phyloP scores from a whole-genome alignment of 2,329 filamentous ascomycete genomes.

The Colletotrichum tofieldiae region DNA sequence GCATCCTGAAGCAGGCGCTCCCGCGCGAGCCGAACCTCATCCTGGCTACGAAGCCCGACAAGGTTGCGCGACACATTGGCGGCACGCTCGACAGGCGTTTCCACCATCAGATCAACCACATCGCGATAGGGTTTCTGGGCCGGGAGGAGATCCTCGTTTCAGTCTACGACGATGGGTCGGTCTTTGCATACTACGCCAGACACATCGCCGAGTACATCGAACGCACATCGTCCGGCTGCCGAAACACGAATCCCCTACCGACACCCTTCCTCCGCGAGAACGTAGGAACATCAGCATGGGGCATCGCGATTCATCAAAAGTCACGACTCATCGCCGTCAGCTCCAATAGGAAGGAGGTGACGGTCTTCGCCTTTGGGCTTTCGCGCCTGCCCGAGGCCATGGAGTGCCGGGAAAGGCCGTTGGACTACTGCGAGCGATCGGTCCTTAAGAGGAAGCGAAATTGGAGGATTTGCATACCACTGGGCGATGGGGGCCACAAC shows the following conservation, averaged over 20 bases:
- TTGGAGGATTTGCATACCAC: constrained; percentile 66
- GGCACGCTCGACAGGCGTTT: constrained; percentile 68
- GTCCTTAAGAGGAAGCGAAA: constrained; percentile 61
- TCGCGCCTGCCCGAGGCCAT: constrained; percentile 42
- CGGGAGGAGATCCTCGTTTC: constrained; percentile 78
- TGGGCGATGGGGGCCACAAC: constrained; percentile 60
- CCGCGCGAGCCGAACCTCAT: constrained; percentile 65
- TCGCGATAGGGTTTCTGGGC: constrained; percentile 79
- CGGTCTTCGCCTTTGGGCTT: constrained; percentile 67
- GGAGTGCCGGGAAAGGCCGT: constrained; percentile 37
- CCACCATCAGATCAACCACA: constrained; percentile 78
- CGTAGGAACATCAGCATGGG: constrained; percentile 88
- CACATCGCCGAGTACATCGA: constrained; percentile 64
- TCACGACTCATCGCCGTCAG: constrained; percentile 91
- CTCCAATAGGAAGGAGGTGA: constrained; percentile 76
- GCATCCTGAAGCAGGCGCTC: constrained; percentile 63
- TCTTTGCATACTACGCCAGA: constrained; percentile 78
- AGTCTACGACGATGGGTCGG: constrained; percentile 82
- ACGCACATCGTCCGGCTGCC: constrained; percentile 23
- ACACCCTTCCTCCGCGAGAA: constrained; percentile 80
- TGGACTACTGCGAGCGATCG: constrained; percentile 50
- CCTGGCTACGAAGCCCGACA: constrained; percentile 61
- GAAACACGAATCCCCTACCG: constrained; percentile 47
- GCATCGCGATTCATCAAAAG: constrained; percentile 83
- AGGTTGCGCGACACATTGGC: constrained; percentile 56